phyloP scores from a whole-genome alignment of 2,329 filamentous ascomycete species.

The Botryosphaeria dothidea region DNA sequence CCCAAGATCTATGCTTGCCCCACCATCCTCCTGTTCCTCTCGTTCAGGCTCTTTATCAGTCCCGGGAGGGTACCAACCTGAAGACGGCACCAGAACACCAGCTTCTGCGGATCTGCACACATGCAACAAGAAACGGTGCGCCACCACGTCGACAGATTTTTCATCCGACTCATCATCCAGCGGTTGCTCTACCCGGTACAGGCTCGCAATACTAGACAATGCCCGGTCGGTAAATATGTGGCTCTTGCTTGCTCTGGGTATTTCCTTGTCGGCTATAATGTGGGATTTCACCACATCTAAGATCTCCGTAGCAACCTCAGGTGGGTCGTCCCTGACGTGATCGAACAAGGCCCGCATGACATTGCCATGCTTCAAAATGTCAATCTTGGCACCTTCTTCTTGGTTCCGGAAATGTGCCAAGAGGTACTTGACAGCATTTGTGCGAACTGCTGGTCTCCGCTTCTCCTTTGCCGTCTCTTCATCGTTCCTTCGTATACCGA shows the following conservation, averaged over 20 bases:
- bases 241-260: constrained; percentile 74
- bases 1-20: constrained; percentile 61
- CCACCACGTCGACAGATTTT: constrained; percentile 64
- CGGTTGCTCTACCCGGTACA: constrained; percentile 43
- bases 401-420: constrained; percentile 78
- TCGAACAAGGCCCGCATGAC: constrained; percentile 72
- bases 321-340: constrained; percentile 74
- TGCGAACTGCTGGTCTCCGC: constrained; percentile 75
- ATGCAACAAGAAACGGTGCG: constrained; percentile 73
- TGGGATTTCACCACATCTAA: constrained; percentile 68
- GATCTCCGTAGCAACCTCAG: constrained; percentile 73
- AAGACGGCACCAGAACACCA: constrained; percentile 74
- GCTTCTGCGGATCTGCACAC: constrained; percentile 73
- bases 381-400: constrained; percentile 73
- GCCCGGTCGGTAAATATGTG: constrained; percentile 74
- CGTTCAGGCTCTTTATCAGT: constrained; percentile 57
- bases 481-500: constrained; percentile 65
- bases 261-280: constrained; percentile 72
- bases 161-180: constrained; percentile 49
- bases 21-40: constrained; percentile 39
- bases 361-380: constrained; percentile 75
- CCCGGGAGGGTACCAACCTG: constrained; percentile 80
- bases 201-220: constrained; percentile 62
- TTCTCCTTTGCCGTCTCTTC: constrained; percentile 61
- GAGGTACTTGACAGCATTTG: constrained; percentile 79